Percentiles rank a stretch among this genome's conserved stretches.
phyloP scores from a whole-genome alignment of 1,284 basidiomycete species.

The Laetiporus sulphureus region DNA sequence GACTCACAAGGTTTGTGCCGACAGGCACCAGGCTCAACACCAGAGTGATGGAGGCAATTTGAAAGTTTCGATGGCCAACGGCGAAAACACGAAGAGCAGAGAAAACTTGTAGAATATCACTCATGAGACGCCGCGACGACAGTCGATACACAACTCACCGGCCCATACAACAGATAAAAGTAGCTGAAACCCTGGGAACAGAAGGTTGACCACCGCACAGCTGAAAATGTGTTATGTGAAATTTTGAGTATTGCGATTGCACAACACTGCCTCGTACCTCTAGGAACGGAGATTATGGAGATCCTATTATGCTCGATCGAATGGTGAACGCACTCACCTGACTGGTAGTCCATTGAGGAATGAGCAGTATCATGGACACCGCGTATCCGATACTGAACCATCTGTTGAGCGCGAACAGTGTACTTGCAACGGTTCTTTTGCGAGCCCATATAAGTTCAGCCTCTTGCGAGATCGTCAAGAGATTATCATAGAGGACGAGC shows the following conservation, averaged over 20 bases:
- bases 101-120: slow-evolving; percentile 5
- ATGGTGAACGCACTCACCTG: background rate
- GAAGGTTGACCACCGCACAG: slow-evolving; percentile 1
- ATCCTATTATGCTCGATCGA: no score
- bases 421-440: slow-evolving; percentile 1
- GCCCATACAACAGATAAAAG: slow-evolving; percentile 1
- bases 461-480: slow-evolving; percentile 4
- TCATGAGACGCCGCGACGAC: background rate
- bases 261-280: no score
- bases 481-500: slow-evolving; percentile 2
- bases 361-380: background rate
- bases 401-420: slow-evolving; percentile 2
- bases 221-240: background rate
- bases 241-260: background rate
- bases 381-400: slow-evolving; percentile 1
- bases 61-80: slow-evolving; percentile 2
- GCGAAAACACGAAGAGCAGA: slow-evolving; percentile 8
- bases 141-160: background rate
- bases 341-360: slow-evolving; percentile 1
- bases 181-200: slow-evolving; percentile 1
- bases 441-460: slow-evolving; percentile 3
- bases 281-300: background rate
- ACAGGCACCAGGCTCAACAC: slow-evolving; percentile 4
- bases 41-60: slow-evolving; percentile 1
- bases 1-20: slow-evolving; percentile 6